Conservation (phyloP, 1,284 basidiomycete species). For the Cutaneotrichosporon dermatis region DNA sequence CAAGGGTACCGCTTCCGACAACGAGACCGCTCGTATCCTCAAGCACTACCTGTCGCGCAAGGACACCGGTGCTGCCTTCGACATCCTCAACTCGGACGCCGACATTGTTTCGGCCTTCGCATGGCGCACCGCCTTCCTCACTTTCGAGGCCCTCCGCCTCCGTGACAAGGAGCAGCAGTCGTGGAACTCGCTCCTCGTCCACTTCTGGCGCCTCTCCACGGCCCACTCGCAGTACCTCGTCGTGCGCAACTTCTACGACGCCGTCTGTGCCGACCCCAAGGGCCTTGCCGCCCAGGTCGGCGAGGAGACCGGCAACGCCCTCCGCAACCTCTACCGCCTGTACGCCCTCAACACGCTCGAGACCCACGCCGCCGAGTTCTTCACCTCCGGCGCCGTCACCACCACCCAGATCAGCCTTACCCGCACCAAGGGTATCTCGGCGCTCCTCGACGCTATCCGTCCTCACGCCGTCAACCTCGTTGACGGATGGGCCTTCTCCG, state of each 20-base stretch:
- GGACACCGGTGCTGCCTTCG: conserved; percentile 47
- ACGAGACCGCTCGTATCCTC: conserved; percentile 51
- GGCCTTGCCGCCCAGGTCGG: conserved; percentile 8
- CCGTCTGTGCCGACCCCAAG: conserved; percentile 11
- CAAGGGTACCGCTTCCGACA: conserved; percentile 55
- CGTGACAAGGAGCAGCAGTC: conserved; percentile 35
- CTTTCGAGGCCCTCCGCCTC: conserved; percentile 46
- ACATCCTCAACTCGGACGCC: conserved; percentile 51
- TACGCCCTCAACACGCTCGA: conserved; percentile 52
- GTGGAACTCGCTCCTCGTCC: conserved; percentile 35
- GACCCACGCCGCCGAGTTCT: conserved; percentile 53
- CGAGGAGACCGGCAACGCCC: conserved; percentile 9
- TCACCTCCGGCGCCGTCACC: conserved; percentile 51
- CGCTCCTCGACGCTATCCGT: conserved; percentile 10
- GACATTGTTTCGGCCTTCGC: conserved; percentile 55
- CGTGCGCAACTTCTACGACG: conserved; percentile 22
- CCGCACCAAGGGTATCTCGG: conserved; percentile 15
- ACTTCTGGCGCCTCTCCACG: conserved; percentile 21
- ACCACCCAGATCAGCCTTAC: conserved; percentile 17
- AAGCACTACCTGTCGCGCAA: conserved; percentile 43
- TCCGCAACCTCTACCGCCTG: conserved; percentile 47
- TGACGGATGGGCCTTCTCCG: conserved; percentile 54
- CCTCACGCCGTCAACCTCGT: conserved; percentile 46
- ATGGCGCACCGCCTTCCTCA: conserved; percentile 41
- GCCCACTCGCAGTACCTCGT: conserved; percentile 25